A percentile compares a stretch with the other conserved stretches of the same genome.
These are phyloP conservation scores for Tolypocladium amazonense DNA, from an alignment of 2,329 filamentous ascomycete genomes.

Conservation along the genomic window DNA sequence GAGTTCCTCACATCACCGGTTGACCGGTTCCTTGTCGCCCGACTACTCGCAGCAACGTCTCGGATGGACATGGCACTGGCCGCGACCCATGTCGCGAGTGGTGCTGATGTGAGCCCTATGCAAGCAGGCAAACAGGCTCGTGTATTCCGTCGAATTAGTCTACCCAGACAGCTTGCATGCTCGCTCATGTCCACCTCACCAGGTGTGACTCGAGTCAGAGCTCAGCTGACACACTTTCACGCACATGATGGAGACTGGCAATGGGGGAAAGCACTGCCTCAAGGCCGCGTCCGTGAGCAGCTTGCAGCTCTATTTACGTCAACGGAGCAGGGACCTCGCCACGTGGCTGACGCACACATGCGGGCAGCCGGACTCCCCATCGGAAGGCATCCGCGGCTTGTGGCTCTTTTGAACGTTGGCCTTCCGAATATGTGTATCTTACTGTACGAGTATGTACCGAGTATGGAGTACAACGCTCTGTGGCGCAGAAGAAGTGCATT, in stretches of 20 bases:
- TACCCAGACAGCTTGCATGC: background rate
- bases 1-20: background rate
- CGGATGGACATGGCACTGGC: background rate
- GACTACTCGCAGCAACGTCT: background rate
- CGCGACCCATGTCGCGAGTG: background rate
- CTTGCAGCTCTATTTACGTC: background rate
- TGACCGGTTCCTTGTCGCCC: background rate
- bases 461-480: background rate
- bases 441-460: too few species aligned
- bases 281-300: background rate
- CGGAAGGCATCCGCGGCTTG: background rate
- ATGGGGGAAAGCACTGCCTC: background rate
- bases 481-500: background rate
- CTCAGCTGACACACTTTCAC: background rate
- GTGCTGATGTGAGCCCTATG: background rate
- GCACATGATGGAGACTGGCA: background rate
- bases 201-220: background rate
- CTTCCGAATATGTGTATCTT: background rate
- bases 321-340: conserved; percentile 1
- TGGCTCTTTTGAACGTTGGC: background rate
- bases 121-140: background rate
- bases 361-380: background rate
- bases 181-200: background rate
- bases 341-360: conserved; percentile 2
- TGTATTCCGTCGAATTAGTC: background rate